phyloP scores from a whole-genome alignment of 2,329 filamentous ascomycete species.

The Fusarium azukiicola region DNA sequence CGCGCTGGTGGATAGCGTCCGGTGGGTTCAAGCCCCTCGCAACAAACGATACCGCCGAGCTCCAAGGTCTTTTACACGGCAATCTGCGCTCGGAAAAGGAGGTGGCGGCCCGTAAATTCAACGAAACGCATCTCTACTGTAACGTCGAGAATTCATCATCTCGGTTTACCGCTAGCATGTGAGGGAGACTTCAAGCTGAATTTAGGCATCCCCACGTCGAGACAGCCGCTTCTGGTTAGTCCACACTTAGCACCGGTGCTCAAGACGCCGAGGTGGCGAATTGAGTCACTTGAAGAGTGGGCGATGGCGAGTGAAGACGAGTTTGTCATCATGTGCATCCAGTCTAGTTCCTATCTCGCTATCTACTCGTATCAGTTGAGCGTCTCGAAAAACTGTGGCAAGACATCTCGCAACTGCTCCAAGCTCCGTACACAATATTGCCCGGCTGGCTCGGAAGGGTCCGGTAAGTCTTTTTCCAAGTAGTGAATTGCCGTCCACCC shows the following conservation, averaged over 20 bases:
- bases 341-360: neutral
- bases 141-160: neutral
- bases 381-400: constrained; percentile 90
- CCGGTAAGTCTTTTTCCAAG: constrained; percentile 86
- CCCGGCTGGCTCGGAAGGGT: constrained; percentile 82
- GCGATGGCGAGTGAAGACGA: neutral
- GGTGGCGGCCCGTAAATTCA: neutral
- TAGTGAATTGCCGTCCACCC: constrained; percentile 94
- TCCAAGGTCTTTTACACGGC: neutral
- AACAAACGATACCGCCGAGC: constrained; percentile 10
- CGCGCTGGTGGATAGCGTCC: neutral
- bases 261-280: neutral
- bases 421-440: constrained; percentile 88
- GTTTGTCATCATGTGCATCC: neutral
- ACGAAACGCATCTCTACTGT: neutral
- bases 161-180: neutral
- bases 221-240: neutral
- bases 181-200: no score
- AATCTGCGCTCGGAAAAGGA: constrained; percentile 1
- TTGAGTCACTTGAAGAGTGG: neutral
- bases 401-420: constrained; percentile 87
- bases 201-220: neutral
- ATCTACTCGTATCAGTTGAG: neutral
- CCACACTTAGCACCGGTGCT: neutral
- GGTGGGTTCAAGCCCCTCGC: neutral